Evolutionary conservation across 768 basidiomycete genomes (phyloP).

Genomic region (Auriscalpium vulgare): DNA sequence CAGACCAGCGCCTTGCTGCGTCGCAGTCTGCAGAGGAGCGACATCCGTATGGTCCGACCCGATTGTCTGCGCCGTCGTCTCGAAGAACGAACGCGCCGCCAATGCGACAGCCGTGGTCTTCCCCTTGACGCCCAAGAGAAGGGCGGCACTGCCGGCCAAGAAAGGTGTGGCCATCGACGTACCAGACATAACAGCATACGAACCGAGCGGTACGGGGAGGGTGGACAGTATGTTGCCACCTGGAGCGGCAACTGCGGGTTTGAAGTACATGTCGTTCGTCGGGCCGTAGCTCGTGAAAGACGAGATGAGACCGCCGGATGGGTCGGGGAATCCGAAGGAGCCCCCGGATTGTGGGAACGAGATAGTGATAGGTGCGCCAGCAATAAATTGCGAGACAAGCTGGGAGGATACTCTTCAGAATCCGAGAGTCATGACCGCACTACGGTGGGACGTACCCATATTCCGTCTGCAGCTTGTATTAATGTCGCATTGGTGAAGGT

Average conservation of each 20-base stretch:
- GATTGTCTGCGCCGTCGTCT: background rate
- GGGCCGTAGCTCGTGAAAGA: conserved; percentile 52
- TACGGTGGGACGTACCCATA: conserved; percentile 38
- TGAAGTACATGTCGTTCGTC: conserved; percentile 51
- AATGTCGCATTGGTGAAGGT: conserved; percentile 37
- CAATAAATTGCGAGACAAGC: conserved; percentile 44
- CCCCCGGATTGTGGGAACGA: conserved; percentile 42
- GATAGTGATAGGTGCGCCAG: conserved; percentile 33
- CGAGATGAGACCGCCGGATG: conserved; percentile 48
- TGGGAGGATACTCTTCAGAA: conserved; percentile 10
- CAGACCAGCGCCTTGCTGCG: conserved; percentile 46
- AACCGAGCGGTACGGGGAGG: conserved; percentile 32
- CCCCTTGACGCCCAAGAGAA: background rate
- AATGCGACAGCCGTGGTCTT: background rate
- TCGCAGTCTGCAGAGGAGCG: conserved; percentile 41
- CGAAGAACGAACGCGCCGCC: background rate
- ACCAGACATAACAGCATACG: conserved; percentile 33
- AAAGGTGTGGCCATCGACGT: conserved; percentile 31
- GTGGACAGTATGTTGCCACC: conserved; percentile 46
- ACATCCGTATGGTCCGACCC: conserved; percentile 31
- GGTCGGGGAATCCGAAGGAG: conserved; percentile 36
- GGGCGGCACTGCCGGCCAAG: conserved; percentile 14
- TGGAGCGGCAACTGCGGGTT: conserved; percentile 45
- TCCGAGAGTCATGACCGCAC: background rate
- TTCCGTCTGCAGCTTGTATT: conserved; percentile 49